Base-by-base conservation (phyloP, 768 basidiomycete species). In the Leccinum ochraceum region DNA sequence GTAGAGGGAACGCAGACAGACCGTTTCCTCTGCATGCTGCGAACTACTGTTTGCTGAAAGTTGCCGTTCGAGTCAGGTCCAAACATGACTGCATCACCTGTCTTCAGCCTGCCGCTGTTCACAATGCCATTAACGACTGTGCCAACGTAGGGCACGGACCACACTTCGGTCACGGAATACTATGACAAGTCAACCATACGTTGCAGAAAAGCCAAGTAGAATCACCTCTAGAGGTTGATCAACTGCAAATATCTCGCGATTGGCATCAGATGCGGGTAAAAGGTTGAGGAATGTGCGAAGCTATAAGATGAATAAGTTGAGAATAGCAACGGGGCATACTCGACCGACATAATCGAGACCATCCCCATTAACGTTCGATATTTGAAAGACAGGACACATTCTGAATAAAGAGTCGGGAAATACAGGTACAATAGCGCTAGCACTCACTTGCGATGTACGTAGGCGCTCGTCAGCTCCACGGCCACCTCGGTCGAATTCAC, bases 341-440 rank as follows among this genome's bases (percentile, higher is more conserved):
- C 39, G 4, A 65, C 83, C 52, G 65, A 94, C 89, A 65, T 83
- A 80, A 67, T 92, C 87, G 11, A 96, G 83, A 4, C 95, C 94
- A 66, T 92, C 85, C n/a, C 95, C 96, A 1, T 94, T 95, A 14
- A 97, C 93, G 71, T 98, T 98, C 3, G 95, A 97, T 22, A 95
- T 79, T 70, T 89, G 88, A 76, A 96, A 95, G 60, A 96, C 87
- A 0, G 95, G 95, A 68, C 93, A 95, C 69, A 96, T 71, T 70
- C 93, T 95, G 53, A 48, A 42, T 48, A 51, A n/a, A 61, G 42
- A 44, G 28, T 67, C 48, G 62, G 54, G 36, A 36, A 56, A 34
- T 46, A 51, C 37, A 39, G 26, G 11, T 7, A 5, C 17, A 36
- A 52, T 16, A 44, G 57, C 48, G n/a, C 39, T 32, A 54, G 13